Base-by-base conservation (phyloP, 164 flowering plant species). In the Hamamelis virginiana region DNA sequence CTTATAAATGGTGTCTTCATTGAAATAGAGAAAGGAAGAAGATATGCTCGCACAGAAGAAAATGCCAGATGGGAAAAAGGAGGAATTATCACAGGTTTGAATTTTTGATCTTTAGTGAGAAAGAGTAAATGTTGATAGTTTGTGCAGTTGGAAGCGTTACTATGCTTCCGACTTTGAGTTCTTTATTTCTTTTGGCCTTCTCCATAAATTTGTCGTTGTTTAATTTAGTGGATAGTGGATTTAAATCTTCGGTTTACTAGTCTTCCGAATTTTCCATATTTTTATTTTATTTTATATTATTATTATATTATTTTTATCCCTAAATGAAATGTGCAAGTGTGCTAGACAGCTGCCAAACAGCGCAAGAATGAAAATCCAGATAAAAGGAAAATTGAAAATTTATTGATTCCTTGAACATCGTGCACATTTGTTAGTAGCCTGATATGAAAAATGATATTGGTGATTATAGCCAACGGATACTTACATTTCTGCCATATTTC, bases 1-100 rank as follows among this genome's bases (percentile, higher is more conserved):
- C 38, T 77, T 16, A 64, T 53, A 64, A 62, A 14, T 47, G 48
- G 21, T 62, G 9, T 64, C 56, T 41, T 70, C 66, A 45, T 65
- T 46, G 28, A 41, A 21, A 38, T 68, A 95, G 99, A 83, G 74
- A 74, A 95, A 91, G 71, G 98, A 95, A 77, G 94, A 83, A 67
- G 91, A 91, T 51, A 88, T 94, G 92, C 88, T 90, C 74, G 97
- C 95, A 26, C 97, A 92, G 75, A 85, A 94, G 87, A 87, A 91
- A 80, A 87, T 91, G 82, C 91, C 97, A 44, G 92, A 92, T 80
- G 95, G 96, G 48, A 62, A 89, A 65, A 92, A 83, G 77, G 98
- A 95, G 75, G 97, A 95, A 76, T 60, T 92, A 62, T 95, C 98
- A 70, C 97, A 92, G 98, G 99, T 93, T 72, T 56, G 74, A 55